Evolutionary conservation across 129 eudicot genomes (phyloP).

Genomic region (Lactuca saligna): DNA sequence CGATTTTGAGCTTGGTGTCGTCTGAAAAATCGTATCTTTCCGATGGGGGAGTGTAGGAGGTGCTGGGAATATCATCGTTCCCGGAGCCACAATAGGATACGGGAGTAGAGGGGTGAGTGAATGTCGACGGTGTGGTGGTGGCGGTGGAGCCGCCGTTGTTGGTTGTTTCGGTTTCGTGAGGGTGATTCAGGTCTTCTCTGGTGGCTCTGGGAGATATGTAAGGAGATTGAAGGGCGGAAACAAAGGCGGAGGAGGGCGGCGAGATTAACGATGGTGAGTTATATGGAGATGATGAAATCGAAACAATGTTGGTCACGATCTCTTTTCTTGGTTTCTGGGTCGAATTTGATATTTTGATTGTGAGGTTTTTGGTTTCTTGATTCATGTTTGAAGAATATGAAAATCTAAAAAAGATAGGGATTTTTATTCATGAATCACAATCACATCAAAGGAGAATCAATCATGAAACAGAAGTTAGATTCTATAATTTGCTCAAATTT

Average conservation of each 20-base stretch:
- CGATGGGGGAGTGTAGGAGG: constrained; percentile 91
- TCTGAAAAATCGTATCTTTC: constrained; percentile 63
- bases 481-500: constrained; percentile 49
- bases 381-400: constrained; percentile 38
- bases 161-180: constrained; percentile 38
- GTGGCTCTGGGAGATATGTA: constrained; percentile 89
- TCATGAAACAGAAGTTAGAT: constrained; percentile 40
- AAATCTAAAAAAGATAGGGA: constrained; percentile 20
- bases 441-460: constrained; percentile 27
- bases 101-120: constrained; percentile 74
- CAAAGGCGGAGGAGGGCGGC: constrained; percentile 92
- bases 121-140: constrained; percentile 44
- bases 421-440: constrained; percentile 18
- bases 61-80: constrained; percentile 75
- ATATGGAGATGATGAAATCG: constrained; percentile 64
- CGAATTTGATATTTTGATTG: constrained; percentile 59
- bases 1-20: constrained; percentile 58
- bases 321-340: constrained; percentile 39
- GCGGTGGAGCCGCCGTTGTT: constrained; percentile 19
- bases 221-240: constrained; percentile 89
- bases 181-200: constrained; percentile 31
- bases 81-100: constrained; percentile 63
- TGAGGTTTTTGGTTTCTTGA: constrained; percentile 60
- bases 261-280: constrained; percentile 76
- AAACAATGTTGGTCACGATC: constrained; percentile 41